phyloP scores from a whole-genome alignment of 1,284 basidiomycete genomes.

The Agaricales sp. region DNA sequence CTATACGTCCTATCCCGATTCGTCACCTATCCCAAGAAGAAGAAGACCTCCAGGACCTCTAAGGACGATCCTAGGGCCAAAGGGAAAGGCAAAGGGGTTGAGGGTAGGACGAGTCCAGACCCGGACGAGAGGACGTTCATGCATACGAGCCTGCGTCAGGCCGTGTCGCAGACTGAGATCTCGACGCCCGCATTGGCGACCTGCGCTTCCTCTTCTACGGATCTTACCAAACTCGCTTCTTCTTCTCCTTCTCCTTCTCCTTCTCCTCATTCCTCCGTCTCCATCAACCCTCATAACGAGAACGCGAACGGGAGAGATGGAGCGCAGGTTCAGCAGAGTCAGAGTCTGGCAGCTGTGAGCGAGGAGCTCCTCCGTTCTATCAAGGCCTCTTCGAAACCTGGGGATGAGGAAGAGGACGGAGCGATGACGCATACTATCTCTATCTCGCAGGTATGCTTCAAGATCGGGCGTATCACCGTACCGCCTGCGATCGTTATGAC shows the following conservation, averaged over 20 bases:
- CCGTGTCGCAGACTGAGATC: neutral
- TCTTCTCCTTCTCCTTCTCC: neutral
- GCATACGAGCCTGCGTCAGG: neutral
- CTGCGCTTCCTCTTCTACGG: neutral
- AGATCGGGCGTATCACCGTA: slow-evolving; percentile 48
- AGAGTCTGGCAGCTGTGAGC: neutral
- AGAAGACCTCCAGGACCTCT: slow-evolving; percentile 10
- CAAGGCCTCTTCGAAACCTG: no score
- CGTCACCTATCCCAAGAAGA: slow-evolving; percentile 46
- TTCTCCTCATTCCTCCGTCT: no score
- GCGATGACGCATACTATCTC: slow-evolving; percentile 17
- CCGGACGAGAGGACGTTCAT: neutral
- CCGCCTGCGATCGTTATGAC: slow-evolving; percentile 36
- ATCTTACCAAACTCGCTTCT: neutral
- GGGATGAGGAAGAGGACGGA: neutral
- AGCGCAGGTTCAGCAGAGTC: no score
- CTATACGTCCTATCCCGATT: slow-evolving; percentile 56
- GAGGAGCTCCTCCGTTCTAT: neutral
- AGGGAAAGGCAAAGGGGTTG: neutral
- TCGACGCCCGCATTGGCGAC: neutral
- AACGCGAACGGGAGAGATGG: no score
- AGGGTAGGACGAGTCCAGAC: neutral
- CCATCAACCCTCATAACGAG: no score
- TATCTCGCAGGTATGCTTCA: slow-evolving; percentile 45
- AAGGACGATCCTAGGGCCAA: neutral